Evolutionary conservation across 1,139 yeast species (phyloP).

Genomic region (Oligophagozyma castellii): DNA sequence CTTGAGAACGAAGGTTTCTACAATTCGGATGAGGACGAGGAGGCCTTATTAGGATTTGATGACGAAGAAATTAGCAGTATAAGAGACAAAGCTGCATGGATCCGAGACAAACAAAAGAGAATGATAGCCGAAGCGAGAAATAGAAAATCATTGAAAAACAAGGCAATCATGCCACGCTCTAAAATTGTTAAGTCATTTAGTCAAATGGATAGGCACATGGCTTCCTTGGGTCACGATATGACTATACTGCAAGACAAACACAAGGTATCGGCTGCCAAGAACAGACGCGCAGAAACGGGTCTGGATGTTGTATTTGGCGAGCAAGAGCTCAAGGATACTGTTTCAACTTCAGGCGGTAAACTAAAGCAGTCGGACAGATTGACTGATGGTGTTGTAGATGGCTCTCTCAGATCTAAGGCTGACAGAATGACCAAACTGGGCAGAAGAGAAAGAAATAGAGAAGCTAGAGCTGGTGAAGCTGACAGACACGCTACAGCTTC

Average conservation of each 20-base stretch:
- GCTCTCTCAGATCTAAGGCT: conserved; percentile 71
- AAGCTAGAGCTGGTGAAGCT: conserved; percentile 90
- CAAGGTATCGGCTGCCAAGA: conserved; percentile 28
- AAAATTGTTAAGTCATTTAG: conserved; percentile 61
- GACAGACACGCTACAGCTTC: conserved; percentile 82
- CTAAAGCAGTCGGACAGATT: conserved; percentile 65
- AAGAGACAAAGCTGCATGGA: conserved; percentile 84
- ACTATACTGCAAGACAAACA: conserved; percentile 41
- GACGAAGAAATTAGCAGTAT: conserved; percentile 60
- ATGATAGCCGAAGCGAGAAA: conserved; percentile 83
- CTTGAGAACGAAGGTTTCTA: conserved; percentile 92
- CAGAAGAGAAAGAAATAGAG: conserved; percentile 87
- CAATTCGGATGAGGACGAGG: conserved; percentile 74
- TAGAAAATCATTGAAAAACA: conserved; percentile 78
- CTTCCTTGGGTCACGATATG: conserved; percentile 80
- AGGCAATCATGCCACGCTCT: conserved; percentile 88
- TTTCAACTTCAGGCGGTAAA: conserved; percentile 27
- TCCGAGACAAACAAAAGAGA: conserved; percentile 84
- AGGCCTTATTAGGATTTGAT: conserved; percentile 62
- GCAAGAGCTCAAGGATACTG: conserved; percentile 24
- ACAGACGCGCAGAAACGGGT: conserved; percentile 43
- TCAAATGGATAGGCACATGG: conserved; percentile 82
- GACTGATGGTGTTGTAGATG: conserved; percentile 75
- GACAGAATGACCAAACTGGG: conserved; percentile 78
- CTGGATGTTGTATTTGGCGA: conserved; percentile 53